These are phyloP conservation scores for Saccharomycopsis amapae DNA, from an alignment of 805 yeast species.

Conservation along the genomic window DNA sequence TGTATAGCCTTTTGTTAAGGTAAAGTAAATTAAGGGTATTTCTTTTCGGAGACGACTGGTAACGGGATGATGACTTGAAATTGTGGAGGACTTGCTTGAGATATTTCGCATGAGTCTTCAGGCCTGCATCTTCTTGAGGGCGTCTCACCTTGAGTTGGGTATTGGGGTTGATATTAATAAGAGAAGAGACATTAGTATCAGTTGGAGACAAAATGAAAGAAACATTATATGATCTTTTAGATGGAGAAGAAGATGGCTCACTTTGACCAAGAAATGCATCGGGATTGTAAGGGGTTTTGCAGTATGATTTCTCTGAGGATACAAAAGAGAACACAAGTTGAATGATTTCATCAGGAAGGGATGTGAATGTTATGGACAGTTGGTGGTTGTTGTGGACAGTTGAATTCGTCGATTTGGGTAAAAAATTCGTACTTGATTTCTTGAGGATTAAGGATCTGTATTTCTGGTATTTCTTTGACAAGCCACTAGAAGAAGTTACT, in stretches of 20 bases:
- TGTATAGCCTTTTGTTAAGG: slow-evolving; percentile 45
- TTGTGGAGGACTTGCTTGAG: slow-evolving; percentile 16
- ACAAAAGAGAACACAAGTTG: slow-evolving; percentile 14
- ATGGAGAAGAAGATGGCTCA: background rate
- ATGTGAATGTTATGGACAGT: slow-evolving; percentile 2
- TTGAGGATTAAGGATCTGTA: slow-evolving; percentile 15
- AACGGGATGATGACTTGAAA: slow-evolving; percentile 14
- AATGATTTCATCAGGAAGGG: slow-evolving; percentile 18
- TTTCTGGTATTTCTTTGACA: slow-evolving; percentile 18
- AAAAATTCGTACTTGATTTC: slow-evolving; percentile 5
- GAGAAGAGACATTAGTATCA: background rate
- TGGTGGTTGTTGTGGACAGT: background rate
- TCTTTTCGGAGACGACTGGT: slow-evolving; percentile 23
- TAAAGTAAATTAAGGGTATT: slow-evolving; percentile 41
- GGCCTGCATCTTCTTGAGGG: slow-evolving; percentile 5
- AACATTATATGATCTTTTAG: background rate
- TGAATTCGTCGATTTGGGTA: background rate
- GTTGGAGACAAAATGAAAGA: background rate
- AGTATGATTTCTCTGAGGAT: slow-evolving; percentile 7
- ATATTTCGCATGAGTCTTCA: slow-evolving; percentile 5
- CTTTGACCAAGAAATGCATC: no score
- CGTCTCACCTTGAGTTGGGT: slow-evolving; percentile 1
- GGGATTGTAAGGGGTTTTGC: slow-evolving; percentile 5
- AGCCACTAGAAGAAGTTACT: slow-evolving; percentile 3
- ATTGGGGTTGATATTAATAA: background rate